A percentile compares a stretch with the other conserved stretches of the same genome.
Evolutionary conservation across 257 asterid species (phyloP).

Genomic region (Nicotiana attenuata): DNA sequence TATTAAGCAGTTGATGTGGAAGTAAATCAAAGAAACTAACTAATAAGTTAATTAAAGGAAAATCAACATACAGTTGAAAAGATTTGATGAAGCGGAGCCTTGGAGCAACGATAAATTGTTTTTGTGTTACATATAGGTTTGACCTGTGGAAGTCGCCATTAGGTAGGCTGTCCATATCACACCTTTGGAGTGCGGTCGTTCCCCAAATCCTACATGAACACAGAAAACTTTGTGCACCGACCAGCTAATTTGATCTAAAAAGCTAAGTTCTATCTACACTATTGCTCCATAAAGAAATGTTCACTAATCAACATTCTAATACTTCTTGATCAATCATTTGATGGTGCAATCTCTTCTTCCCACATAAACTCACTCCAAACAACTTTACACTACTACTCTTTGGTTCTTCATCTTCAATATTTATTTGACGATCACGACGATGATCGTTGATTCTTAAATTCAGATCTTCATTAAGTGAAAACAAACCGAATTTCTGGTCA

Average conservation of each 20-base stretch:
- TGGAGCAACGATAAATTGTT: no score
- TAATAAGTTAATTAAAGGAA: neutral
- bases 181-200: no score
- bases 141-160: no score
- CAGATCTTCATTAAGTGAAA: neutral
- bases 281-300: no score
- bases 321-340: neutral
- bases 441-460: neutral
- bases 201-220: no score
- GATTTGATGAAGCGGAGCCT: neutral
- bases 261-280: no score
- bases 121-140: no score
- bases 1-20: no score
- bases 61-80: no score
- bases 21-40: neutral
- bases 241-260: no score
- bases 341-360: constrained; percentile 3
- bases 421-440: neutral
- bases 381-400: neutral
- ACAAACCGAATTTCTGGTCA: constrained; percentile 12
- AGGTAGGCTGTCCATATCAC: no score
- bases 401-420: neutral
- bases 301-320: neutral
- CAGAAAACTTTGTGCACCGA: no score
- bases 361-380: constrained; percentile 2